Evolutionary conservation across 2,329 filamentous ascomycete genomes (phyloP), one percentile per base, ranked within the genome.

Genomic region (Sordariomycetes sp.): DNA sequence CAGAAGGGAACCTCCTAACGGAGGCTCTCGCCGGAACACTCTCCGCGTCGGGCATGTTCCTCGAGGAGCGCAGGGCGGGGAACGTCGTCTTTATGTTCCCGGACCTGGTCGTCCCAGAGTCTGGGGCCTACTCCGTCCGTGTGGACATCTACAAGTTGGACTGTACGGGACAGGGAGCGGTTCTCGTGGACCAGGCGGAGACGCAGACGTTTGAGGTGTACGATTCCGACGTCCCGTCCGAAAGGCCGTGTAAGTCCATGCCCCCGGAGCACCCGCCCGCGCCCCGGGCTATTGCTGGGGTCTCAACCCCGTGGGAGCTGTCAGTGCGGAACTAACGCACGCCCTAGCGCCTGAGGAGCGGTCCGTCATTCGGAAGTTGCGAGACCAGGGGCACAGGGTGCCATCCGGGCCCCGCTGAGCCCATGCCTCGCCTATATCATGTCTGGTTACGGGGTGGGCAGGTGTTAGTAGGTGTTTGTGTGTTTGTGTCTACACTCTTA

Each of bases 21-120:
- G 55, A 57, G 15, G 34, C 15, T 28, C 55, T 57, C 10, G 20
- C 20, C 55, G 55, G 55, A 6, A 57, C 50, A 1, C 35, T 57
- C 24, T 53, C 55, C 1, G 55, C 55, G 34, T 39, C 50, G 1
- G 55, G 50, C 2, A 17, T 53, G 22, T 45, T 25, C 8, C 34
- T 54, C 20, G 52, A 54, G 28, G 52, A 58, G 42, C 24, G 52
- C 22, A 52, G 45, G 15, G n/a, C 50, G 2, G 42, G 54, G 12
- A 15, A n/a, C 15, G 28, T 58, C n/a, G 56, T 28, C 28, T 58
- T 58, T 42, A 55, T 58, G 52, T 58, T 58, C 12, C 56, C 56
- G 7, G 34, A 58, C 34, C 52, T 58, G 10, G 39, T 12, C n/a
- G 42, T 58, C 20, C 28, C 56, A 10, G 51, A 54, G 34, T 39